Evolutionary conservation across 805 yeast genomes (phyloP).

Genomic region (Candida alai): DNA sequence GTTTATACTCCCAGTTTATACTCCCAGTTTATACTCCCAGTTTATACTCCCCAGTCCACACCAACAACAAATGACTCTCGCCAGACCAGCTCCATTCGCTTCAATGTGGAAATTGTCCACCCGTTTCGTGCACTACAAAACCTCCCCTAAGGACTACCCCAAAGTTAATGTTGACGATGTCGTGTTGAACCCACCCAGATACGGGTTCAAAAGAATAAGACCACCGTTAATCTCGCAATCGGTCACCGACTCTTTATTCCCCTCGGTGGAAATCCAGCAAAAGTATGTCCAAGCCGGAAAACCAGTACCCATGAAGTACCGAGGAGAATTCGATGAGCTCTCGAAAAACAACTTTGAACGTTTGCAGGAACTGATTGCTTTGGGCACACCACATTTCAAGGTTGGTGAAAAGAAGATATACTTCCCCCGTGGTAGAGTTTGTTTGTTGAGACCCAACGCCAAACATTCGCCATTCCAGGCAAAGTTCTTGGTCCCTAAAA

Average conservation of each 20-base stretch:
- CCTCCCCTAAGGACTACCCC: constrained; percentile 32
- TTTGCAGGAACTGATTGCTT: constrained; percentile 38
- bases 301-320: constrained; percentile 40
- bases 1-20: no score
- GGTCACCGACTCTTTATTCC: constrained; percentile 40
- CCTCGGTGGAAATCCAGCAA: constrained; percentile 31
- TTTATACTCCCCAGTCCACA: no score
- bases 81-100: no score
- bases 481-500: constrained; percentile 88
- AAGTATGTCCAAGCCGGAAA: constrained; percentile 35
- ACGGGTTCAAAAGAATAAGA: constrained; percentile 37
- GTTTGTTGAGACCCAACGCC: constrained; percentile 86
- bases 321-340: constrained; percentile 30
- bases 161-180: constrained; percentile 38
- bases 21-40: no score
- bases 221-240: constrained; percentile 35
- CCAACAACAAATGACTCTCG: no score
- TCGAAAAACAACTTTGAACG: constrained; percentile 36
- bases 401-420: constrained; percentile 74
- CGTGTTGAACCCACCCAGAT: constrained; percentile 32
- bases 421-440: constrained; percentile 82
- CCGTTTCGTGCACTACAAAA: constrained; percentile 29
- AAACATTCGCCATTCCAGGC: constrained; percentile 97
- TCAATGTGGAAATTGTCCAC: constrained; percentile 10
- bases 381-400: constrained; percentile 72